Evolutionary conservation across 1,284 basidiomycete species (phyloP).

Genomic region (Ustilago crameri): DNA sequence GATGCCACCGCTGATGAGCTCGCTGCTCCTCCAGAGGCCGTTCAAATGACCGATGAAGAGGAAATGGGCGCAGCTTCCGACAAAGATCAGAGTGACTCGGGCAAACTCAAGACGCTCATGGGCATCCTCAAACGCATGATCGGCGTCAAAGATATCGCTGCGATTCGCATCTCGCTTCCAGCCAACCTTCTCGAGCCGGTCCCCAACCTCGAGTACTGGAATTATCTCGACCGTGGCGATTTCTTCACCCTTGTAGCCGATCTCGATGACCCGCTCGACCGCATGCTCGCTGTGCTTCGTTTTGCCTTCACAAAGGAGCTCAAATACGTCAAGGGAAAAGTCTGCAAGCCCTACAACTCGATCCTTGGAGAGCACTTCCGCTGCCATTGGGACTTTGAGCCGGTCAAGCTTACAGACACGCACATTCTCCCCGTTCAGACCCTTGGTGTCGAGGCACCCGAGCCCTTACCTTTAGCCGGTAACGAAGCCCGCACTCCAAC

Average conservation of each 20-base stretch:
- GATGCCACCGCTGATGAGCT: constrained; percentile 55
- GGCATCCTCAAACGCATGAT: constrained; percentile 64
- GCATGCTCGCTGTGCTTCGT: constrained; percentile 88
- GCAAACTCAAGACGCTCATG: constrained; percentile 63
- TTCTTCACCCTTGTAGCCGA: constrained; percentile 86
- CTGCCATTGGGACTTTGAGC: constrained; percentile 64
- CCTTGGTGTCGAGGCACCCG: constrained; percentile 26
- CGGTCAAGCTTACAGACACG: constrained; percentile 42
- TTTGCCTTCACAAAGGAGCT: constrained; percentile 92
- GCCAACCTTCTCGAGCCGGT: constrained; percentile 66
- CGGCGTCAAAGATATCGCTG: constrained; percentile 66
- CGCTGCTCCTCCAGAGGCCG: constrained; percentile 51
- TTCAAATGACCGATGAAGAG: constrained; percentile 62
- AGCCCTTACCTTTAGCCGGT: constrained; percentile 31
- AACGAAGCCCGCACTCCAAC: constrained; percentile 30
- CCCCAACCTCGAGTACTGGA: constrained; percentile 70
- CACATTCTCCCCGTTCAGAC: constrained; percentile 50
- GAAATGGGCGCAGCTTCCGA: constrained; percentile 57
- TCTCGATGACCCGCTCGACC: constrained; percentile 85
- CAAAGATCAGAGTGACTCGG: constrained; percentile 60
- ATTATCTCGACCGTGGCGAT: constrained; percentile 92
- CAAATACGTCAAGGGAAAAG: constrained; percentile 85
- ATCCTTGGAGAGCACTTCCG: constrained; percentile 65
- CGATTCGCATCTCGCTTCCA: constrained; percentile 64
- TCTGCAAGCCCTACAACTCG: constrained; percentile 86